A percentile compares a stretch with the other conserved stretches of the same genome.
These are phyloP conservation scores for Chlamydomonas incerta DNA, from an alignment of 139 green algal species.

Conservation along the genomic window DNA sequence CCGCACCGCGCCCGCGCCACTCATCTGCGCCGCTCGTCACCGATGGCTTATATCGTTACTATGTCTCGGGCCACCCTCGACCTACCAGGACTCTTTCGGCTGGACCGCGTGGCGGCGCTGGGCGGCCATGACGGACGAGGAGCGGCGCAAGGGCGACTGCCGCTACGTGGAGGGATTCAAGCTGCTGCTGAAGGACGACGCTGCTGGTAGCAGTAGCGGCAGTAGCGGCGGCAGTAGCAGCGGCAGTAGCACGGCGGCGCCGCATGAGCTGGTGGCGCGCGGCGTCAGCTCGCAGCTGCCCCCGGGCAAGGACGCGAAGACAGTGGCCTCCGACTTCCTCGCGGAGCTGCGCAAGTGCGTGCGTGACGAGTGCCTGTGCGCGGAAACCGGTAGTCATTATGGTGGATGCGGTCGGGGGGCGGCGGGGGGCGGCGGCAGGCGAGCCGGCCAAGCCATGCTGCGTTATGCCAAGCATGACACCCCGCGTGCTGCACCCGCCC, in stretches of 20 bases:
- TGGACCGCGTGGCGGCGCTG: constrained; percentile 11
- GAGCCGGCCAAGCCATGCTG: no score
- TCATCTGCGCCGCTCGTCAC: no score
- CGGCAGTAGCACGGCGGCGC: not conserved
- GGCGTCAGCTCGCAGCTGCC: no score
- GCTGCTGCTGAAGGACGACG: constrained; percentile 10
- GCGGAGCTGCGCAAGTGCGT: not conserved
- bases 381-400: no score
- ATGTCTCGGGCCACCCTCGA: no score
- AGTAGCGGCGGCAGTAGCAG: not conserved
- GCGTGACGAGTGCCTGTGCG: no score
- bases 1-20: no score
- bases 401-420: no score
- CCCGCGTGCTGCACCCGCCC: no score
- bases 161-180: constrained; percentile 29
- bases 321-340: not conserved
- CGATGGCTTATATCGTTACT: no score
- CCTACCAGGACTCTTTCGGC: constrained; percentile 2
- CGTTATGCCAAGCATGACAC: no score
- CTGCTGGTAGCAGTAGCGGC: not conserved
- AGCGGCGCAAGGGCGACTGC: not conserved
- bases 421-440: no score
- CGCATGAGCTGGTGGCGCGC: not conserved
- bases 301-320: not conserved
- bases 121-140: not conserved